Conservation (phyloP, 106 monocot species). For the Chionographis japonica region DNA sequence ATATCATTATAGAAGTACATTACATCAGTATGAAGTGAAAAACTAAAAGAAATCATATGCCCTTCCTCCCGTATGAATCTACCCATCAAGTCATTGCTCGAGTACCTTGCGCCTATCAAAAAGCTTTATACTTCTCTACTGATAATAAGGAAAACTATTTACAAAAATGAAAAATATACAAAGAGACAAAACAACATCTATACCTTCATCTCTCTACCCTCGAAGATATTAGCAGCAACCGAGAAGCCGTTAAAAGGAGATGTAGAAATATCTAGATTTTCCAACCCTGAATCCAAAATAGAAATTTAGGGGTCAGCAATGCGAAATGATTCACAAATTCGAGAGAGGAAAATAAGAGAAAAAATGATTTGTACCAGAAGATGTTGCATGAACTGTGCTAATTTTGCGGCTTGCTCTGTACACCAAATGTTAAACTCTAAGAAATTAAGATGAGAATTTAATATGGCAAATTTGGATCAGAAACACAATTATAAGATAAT, state of each 20-base stretch:
- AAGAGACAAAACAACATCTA: neutral
- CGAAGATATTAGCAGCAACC: constrained; percentile 5
- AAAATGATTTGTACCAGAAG: constrained; percentile 10
- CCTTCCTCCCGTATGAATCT: neutral
- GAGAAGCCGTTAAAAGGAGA: constrained; percentile 20
- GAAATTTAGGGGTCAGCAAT: neutral
- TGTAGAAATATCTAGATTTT: constrained; percentile 4
- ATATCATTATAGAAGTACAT: neutral
- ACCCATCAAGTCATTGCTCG: neutral
- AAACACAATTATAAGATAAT: no score
- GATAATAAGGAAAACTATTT: neutral
- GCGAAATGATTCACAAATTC: neutral
- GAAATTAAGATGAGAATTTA: neutral
- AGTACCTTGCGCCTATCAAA: neutral
- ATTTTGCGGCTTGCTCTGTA: neutral
- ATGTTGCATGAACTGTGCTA: constrained; percentile 7
- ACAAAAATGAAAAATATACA: neutral
- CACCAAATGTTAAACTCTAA: neutral
- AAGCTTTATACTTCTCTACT: no score
- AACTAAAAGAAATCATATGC: neutral
- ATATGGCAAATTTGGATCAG: neutral
- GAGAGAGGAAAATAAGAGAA: neutral
- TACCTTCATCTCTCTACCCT: constrained; percentile 32
- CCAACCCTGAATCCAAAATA: constrained; percentile 7
- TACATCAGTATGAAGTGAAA: neutral